Evolutionary conservation across 208 protist species (phyloP).

Genomic region (Naegleria lovaniensis): DNA sequence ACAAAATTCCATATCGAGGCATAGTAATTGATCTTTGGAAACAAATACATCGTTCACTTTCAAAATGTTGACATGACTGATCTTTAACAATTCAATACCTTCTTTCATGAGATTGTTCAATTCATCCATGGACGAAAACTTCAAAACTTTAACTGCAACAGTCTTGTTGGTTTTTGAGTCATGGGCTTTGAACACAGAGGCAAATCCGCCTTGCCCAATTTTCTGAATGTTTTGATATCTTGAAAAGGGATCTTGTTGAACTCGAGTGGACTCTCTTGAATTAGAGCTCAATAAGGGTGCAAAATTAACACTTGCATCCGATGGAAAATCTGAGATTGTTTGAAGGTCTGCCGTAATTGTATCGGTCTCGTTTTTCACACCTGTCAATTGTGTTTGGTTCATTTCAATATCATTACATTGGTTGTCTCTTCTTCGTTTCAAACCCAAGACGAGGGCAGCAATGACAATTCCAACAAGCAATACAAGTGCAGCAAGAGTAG

Average conservation of each 20-base stretch:
- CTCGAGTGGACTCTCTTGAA: neutral
- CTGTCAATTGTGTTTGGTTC: neutral
- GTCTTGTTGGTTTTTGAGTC: neutral
- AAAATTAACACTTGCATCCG: neutral
- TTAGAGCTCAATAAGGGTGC: neutral
- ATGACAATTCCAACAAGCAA: neutral
- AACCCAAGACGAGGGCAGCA: neutral
- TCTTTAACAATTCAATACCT: neutral
- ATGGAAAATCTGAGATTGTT: neutral
- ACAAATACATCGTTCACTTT: neutral
- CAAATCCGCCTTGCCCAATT: neutral
- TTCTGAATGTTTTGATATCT: neutral
- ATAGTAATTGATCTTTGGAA: neutral
- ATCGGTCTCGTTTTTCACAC: too few species aligned
- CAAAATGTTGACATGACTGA: neutral
- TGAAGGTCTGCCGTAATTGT: too few species aligned
- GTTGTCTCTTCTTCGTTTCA: neutral
- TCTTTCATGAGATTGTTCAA: neutral
- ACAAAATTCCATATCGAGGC: neutral
- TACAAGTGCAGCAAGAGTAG: neutral
- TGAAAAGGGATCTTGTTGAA: neutral
- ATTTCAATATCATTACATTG: neutral
- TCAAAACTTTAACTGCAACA: neutral
- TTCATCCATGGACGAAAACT: neutral
- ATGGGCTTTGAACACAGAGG: neutral